Conservation (phyloP, 306 rosid species). For the Luffa acutangula region DNA sequence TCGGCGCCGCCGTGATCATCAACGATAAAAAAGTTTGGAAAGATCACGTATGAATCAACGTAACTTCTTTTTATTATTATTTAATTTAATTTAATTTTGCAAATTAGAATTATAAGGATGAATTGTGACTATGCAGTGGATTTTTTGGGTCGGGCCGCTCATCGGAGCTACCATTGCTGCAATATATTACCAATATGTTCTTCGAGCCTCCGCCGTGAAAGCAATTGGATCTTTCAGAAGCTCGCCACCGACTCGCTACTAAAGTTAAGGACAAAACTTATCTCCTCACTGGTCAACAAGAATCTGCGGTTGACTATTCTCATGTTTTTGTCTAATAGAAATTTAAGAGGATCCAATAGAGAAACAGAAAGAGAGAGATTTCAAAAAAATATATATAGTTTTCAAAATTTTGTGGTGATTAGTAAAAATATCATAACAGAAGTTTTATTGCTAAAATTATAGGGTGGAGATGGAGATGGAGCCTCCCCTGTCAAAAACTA, state of each 20-base stretch:
- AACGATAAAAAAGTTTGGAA: slow-evolving; percentile 22
- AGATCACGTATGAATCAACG: slow-evolving; percentile 13
- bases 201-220: slow-evolving; percentile 35
- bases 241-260: neutral
- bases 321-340: too few species aligned
- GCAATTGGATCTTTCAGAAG: slow-evolving; percentile 30
- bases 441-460: too few species aligned
- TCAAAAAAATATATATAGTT: too few species aligned
- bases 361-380: too few species aligned
- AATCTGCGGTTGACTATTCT: too few species aligned
- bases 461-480: too few species aligned
- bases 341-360: neutral
- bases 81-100: neutral
- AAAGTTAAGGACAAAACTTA: neutral
- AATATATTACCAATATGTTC: slow-evolving; percentile 24
- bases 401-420: too few species aligned
- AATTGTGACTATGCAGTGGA: neutral
- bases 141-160: slow-evolving; percentile 6
- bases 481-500: neutral
- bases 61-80: neutral
- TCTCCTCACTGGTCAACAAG: too few species aligned
- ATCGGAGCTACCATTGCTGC: slow-evolving; percentile 41
- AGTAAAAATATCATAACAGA: too few species aligned
- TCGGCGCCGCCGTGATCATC: slow-evolving; percentile 35
- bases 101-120: too few species aligned